Evolutionary conservation across 805 yeast species (phyloP).

Genomic region (Ogataea ramenticola): DNA sequence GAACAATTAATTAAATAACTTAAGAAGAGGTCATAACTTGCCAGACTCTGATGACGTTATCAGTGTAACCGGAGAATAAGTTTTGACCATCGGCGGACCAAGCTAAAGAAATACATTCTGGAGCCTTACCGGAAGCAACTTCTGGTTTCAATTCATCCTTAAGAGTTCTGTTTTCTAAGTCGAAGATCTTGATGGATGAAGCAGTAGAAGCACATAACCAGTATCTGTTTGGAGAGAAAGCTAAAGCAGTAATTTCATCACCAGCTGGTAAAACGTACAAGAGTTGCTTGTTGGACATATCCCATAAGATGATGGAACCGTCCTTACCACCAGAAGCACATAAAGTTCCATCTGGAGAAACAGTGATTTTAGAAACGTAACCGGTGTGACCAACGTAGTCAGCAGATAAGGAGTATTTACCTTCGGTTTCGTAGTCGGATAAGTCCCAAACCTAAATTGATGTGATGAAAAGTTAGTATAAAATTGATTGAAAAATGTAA

Average conservation of each 20-base stretch:
- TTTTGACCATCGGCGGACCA: slow-evolving; percentile 99
- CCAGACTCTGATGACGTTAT: slow-evolving; percentile 99
- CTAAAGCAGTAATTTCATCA: slow-evolving; percentile 95
- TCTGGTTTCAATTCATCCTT: slow-evolving; percentile 98
- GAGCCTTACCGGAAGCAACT: slow-evolving; percentile 93
- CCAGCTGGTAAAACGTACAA: slow-evolving; percentile 92
- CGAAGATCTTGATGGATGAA: slow-evolving; percentile 95
- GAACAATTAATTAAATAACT: slow-evolving; percentile 9
- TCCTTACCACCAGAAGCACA: slow-evolving; percentile 99
- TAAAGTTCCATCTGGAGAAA: slow-evolving; percentile 99
- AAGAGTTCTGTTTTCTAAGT: slow-evolving; percentile 89
- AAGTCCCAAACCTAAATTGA: slow-evolving; percentile 57
- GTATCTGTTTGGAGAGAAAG: slow-evolving; percentile 99
- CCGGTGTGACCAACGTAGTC: slow-evolving; percentile 99
- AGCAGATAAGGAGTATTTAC: slow-evolving; percentile 56
- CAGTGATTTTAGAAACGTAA: slow-evolving; percentile 93
- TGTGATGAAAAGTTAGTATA: slow-evolving; percentile 2
- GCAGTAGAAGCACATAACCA: slow-evolving; percentile 99
- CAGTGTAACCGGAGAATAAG: slow-evolving; percentile 99
- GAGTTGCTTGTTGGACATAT: slow-evolving; percentile 76
- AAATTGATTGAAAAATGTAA: slow-evolving; percentile 6
- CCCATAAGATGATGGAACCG: slow-evolving; percentile 98
- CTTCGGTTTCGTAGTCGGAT: slow-evolving; percentile 1
- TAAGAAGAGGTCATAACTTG: slow-evolving; percentile 89
- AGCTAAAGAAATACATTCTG: slow-evolving; percentile 95